These are phyloP conservation scores for Tilletia indica DNA, from an alignment of 1,284 basidiomycete genomes.

Conservation along the genomic window DNA sequence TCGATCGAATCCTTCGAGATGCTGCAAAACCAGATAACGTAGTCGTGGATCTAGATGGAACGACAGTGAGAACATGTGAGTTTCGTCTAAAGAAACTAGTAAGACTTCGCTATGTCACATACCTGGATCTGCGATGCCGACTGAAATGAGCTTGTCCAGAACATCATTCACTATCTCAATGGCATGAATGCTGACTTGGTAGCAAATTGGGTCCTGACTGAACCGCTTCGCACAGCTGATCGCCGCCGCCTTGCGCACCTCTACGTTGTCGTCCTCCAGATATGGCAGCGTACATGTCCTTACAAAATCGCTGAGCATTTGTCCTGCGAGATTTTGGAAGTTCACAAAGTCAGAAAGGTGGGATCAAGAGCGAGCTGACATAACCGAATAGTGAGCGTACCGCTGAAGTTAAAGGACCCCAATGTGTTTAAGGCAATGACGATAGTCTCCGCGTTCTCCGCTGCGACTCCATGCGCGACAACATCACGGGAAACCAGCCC, in stretches of 20 bases:
- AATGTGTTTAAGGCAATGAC: conserved; percentile 83
- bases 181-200: conserved; percentile 91
- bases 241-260: conserved; percentile 86
- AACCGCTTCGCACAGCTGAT: conserved; percentile 85
- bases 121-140: conserved; percentile 91
- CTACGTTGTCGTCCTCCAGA: conserved; percentile 85
- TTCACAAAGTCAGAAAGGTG: neutral
- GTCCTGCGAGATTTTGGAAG: conserved; percentile 50
- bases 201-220: conserved; percentile 91
- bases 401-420: conserved; percentile 86
- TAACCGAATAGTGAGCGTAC: conserved; percentile 15
- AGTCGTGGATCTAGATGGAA: conserved; percentile 36
- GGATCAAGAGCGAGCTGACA: no score
- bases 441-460: conserved; percentile 66
- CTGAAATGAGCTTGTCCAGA: conserved; percentile 90
- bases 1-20: conserved; percentile 89
- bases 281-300: conserved; percentile 88
- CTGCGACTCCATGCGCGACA: conserved; percentile 15
- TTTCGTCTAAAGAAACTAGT: no score
- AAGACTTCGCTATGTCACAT: conserved; percentile 58
- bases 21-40: conserved; percentile 68
- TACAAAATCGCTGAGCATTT: conserved; percentile 94
- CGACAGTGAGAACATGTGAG: neutral
- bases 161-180: conserved; percentile 98
- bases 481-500: neutral